Base-by-base conservation (phyloP, 208 protist genomes). In the Acanthamoeba castellanii region DNA sequence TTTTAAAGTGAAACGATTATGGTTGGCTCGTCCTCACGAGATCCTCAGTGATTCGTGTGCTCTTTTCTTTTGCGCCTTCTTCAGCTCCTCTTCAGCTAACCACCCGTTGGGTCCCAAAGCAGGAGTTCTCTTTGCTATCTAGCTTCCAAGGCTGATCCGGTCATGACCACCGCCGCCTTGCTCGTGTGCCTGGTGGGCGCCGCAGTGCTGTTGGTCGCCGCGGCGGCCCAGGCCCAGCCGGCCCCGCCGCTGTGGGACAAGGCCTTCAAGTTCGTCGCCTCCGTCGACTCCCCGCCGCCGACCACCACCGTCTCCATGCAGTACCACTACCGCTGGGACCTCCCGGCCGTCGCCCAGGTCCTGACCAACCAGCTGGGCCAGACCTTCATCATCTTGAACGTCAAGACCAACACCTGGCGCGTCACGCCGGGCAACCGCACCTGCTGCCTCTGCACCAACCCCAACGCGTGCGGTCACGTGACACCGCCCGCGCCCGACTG, bases 241-340 rank as follows among this genome's bases (percentile, higher is more conserved):
- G 16, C 72, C 27, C 84, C 84, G 11, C 84, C 84, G 20, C 47
- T 90, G 32, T 90, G 84, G 84, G 84, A 90, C 32, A 14, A 90
- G 50, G 84, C 32, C 50, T 90, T 90, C 84, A 90, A 90, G 59
- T 90, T 90, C 34, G 84, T 37, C n/a, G 84, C 84, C 50, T 7
- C 84, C 14, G 84, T 68, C 0, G 50, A 52, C 50, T 6, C 68
- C 32, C 74, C 6, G n/a, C 20, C 8, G 34, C 3, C 45, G 59
- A 89, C 50, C 9, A 34, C 11, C 50, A 61, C n/a, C 16, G 8
- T 16, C 16, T 90, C 84, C 11, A 90, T 37, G 59, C 27, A 90
- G 59, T 90, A 90, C 84, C 84, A 90, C 84, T 90, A 90, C 84
- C 50, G 84, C 11, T 90, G 84, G 84, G 84, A 90, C 84, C 64